These are phyloP conservation scores for Mycena leptocephala DNA, from an alignment of 768 basidiomycete genomes.

Conservation along the genomic window DNA sequence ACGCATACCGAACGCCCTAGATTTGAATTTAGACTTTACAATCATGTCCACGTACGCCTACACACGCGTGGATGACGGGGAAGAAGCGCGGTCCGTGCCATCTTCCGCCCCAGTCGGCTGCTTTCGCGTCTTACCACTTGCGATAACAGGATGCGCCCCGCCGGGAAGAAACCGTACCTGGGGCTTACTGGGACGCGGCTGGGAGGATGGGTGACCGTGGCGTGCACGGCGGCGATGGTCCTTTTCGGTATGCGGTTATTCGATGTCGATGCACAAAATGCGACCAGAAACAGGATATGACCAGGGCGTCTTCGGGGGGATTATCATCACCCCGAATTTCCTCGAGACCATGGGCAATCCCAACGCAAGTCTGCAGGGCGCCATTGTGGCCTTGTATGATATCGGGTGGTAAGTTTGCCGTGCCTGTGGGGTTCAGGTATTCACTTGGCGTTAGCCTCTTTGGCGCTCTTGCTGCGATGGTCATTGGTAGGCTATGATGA, in stretches of 20 bases:
- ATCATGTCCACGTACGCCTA: slow-evolving; percentile 36
- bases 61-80: slow-evolving; percentile 30
- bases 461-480: slow-evolving; percentile 62
- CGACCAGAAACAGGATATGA: slow-evolving; percentile 58
- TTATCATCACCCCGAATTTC: slow-evolving; percentile 65
- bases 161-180: slow-evolving; percentile 54
- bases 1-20: neutral
- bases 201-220: slow-evolving; percentile 65
- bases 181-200: slow-evolving; percentile 62
- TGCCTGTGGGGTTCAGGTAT: too few relatives aligned
- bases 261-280: neutral
- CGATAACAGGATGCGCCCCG: slow-evolving; percentile 18
- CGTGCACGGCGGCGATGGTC: slow-evolving; percentile 68
- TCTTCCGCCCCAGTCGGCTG: neutral
- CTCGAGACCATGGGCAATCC: slow-evolving; percentile 65
- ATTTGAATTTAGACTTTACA: too few relatives aligned
- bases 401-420: slow-evolving; percentile 57
- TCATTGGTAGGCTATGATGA: slow-evolving; percentile 47
- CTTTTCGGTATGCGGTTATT: slow-evolving; percentile 59
- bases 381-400: slow-evolving; percentile 68
- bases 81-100: slow-evolving; percentile 24
- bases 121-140: neutral
- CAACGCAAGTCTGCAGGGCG: slow-evolving; percentile 60
- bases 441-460: slow-evolving; percentile 51
- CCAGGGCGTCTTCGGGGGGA: slow-evolving; percentile 69